phyloP scores from a whole-genome alignment of 345 rosid genomes.

The Boechera stricta region DNA sequence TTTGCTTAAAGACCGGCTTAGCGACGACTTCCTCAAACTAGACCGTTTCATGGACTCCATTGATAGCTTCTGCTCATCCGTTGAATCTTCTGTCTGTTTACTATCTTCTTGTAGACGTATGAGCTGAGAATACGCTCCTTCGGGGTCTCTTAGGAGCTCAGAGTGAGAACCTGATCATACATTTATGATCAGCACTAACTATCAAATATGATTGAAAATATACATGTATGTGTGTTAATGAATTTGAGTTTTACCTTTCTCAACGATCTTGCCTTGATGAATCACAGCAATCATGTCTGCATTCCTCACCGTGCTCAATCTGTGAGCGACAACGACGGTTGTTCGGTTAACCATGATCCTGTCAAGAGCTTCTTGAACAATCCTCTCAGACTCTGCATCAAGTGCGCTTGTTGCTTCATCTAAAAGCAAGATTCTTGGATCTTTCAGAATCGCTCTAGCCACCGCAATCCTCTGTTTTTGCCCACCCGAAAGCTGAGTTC shows the following conservation, averaged over 20 bases:
- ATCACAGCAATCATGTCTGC: constrained; percentile 64
- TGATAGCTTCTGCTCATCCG: constrained; percentile 49
- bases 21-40: constrained; percentile 50
- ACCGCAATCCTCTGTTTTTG: constrained; percentile 82
- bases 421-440: constrained; percentile 70
- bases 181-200: constrained; percentile 21
- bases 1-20: constrained; percentile 54
- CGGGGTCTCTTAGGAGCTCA: constrained; percentile 69
- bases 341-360: constrained; percentile 67
- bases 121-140: constrained; percentile 88
- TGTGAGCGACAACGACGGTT: constrained; percentile 66
- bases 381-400: constrained; percentile 70
- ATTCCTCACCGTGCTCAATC: constrained; percentile 63
- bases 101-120: constrained; percentile 73
- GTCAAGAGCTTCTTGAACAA: constrained; percentile 69
- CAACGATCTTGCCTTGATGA: constrained; percentile 63
- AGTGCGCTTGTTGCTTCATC: constrained; percentile 84
- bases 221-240: background rate
- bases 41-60: constrained; percentile 50
- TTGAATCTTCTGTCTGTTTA: constrained; percentile 49
- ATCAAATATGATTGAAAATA: background rate
- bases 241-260: constrained; percentile 53
- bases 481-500: constrained; percentile 79
- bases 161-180: constrained; percentile 64
- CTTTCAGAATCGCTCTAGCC: constrained; percentile 72